Percentiles rank a stretch among this genome's conserved stretches.
Conservation (phyloP, 345 rosid genomes). For the Chamaenerion angustifolium region DNA sequence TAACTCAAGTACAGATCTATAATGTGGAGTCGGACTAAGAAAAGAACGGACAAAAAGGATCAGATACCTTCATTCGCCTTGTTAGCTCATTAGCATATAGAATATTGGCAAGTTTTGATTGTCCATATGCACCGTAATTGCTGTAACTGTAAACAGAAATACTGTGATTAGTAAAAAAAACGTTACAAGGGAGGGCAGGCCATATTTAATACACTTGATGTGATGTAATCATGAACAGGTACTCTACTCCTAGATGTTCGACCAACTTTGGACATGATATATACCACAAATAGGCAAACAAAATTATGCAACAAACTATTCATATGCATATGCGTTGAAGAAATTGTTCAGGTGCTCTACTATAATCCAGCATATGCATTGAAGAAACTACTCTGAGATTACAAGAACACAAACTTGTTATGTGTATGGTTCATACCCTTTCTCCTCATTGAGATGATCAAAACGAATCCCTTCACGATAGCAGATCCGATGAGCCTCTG, state of each 20-base stretch:
- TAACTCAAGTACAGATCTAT: no score
- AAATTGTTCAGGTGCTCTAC: no score
- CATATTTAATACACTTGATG: no score
- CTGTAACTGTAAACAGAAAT: conserved; percentile 29
- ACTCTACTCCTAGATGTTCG: neutral
- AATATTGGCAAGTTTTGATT: conserved; percentile 67
- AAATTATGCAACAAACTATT: neutral
- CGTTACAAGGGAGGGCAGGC: no score
- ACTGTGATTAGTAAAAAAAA: neutral
- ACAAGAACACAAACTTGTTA: no score
- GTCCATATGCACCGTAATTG: conserved; percentile 43
- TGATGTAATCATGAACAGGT: neutral
- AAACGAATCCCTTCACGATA: conserved; percentile 53
- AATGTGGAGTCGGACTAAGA: no score
- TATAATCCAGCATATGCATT: neutral
- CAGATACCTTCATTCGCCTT: conserved; percentile 47
- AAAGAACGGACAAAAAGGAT: neutral
- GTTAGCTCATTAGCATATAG: conserved; percentile 81
- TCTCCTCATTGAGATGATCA: conserved; percentile 43
- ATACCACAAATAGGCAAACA: no score
- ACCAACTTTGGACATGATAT: no score
- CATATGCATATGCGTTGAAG: neutral
- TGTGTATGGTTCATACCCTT: conserved; percentile 23
- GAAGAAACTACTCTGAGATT: no score
- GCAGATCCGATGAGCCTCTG: conserved; percentile 43